phyloP scores from a whole-genome alignment of 139 green algal species.

The Mesostigma viride region DNA sequence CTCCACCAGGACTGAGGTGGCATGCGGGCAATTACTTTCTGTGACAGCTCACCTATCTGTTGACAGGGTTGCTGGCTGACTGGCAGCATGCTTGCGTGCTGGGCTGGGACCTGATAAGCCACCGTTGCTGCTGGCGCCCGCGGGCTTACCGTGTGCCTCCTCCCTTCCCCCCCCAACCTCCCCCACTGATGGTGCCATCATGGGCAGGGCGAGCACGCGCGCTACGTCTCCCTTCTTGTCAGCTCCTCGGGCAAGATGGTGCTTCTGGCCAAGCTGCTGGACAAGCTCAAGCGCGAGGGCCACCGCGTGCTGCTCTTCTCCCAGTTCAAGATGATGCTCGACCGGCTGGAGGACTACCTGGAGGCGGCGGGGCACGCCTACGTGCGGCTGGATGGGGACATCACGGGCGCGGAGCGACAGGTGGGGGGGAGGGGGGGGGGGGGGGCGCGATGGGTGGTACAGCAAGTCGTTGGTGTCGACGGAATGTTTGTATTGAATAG shows the following conservation, averaged over 20 bases:
- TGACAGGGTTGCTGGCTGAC: neutral
- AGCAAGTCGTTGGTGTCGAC: no score
- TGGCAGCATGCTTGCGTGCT: neutral
- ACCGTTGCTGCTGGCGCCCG: neutral
- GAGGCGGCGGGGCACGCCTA: slow-evolving; percentile 30
- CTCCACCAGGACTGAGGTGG: neutral
- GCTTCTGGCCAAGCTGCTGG: slow-evolving; percentile 66
- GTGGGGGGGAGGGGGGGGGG: slow-evolving; percentile 7
- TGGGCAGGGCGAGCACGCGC: neutral
- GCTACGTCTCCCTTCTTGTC: neutral
- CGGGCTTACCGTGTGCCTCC: neutral
- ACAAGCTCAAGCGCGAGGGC: slow-evolving; percentile 66
- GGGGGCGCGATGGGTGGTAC: no score
- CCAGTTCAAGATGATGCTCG: slow-evolving; percentile 82
- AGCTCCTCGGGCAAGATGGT: slow-evolving; percentile 59
- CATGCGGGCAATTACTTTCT: neutral
- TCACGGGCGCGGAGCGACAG: slow-evolving; percentile 46
- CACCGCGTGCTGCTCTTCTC: slow-evolving; percentile 79
- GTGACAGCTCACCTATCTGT: neutral
- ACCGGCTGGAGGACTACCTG: slow-evolving; percentile 79
- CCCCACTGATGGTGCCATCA: neutral
- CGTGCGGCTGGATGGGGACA: slow-evolving; percentile 78
- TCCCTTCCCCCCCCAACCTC: no score
- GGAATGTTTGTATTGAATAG: no score
- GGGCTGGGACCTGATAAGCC: neutral